Percentiles rank a stretch among this genome's conserved stretches.
Conservation (phyloP, 2,329 filamentous ascomycete genomes). For the Diaporthe ampelina region DNA sequence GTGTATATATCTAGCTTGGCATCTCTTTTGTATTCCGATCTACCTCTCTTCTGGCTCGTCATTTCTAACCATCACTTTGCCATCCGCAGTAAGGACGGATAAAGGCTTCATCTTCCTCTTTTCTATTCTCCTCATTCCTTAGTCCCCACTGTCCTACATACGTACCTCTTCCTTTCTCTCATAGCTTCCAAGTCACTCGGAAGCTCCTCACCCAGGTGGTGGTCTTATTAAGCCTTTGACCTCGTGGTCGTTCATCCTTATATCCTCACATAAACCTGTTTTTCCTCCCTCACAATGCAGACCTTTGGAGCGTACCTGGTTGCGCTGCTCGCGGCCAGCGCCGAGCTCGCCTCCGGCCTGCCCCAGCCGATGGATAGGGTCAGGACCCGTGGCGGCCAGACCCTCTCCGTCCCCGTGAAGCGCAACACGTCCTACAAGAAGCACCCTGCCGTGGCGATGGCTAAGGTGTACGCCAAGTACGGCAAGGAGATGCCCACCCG, state of each 20-base stretch:
- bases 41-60: background rate
- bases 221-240: conserved; percentile 9
- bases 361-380: conserved; percentile 40
- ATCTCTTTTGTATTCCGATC: background rate
- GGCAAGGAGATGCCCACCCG: conserved; percentile 38
- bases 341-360: conserved; percentile 42
- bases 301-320: conserved; percentile 41
- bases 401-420: conserved; percentile 37
- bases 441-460: conserved; percentile 43
- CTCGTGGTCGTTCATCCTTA: background rate
- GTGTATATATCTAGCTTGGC: conserved; percentile 11
- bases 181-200: background rate
- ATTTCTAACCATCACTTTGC: background rate
- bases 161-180: background rate
- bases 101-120: background rate
- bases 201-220: conserved; percentile 39
- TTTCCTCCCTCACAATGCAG: conserved; percentile 34
- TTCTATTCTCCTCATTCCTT: conserved; percentile 15
- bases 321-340: conserved; percentile 41
- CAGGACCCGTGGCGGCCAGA: conserved; percentile 26
- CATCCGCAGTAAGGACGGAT: conserved; percentile 11
- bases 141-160: background rate
- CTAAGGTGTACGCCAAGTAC: conserved; percentile 43
- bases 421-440: conserved; percentile 40
- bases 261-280: background rate